Conservation (phyloP, 2,329 filamentous ascomycete species). For the Shiraia bambusicola region DNA sequence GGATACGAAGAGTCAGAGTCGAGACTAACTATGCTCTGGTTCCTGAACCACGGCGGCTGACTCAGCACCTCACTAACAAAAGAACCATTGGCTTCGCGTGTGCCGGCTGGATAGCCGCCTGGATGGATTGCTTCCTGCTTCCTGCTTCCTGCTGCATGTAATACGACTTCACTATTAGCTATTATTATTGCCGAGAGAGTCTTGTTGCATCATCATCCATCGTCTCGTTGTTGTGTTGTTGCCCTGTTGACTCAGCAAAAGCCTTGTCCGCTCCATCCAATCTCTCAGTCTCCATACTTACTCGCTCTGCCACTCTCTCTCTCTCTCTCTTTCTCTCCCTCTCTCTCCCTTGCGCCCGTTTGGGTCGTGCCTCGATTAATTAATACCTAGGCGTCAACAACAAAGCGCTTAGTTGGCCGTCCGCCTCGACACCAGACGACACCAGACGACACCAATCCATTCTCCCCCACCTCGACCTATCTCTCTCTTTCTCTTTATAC, state of each 20-base stretch:
- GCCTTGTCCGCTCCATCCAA: neutral
- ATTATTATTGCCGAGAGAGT: too few relatives aligned
- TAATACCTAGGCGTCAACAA: conserved; percentile 12
- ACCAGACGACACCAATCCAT: neutral
- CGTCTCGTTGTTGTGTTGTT: too few relatives aligned
- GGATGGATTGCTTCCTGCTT: conserved; percentile 3
- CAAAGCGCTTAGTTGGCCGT: conserved; percentile 14
- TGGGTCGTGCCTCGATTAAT: conserved; percentile 1
- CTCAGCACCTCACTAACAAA: too few relatives aligned
- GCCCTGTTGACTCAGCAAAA: neutral
- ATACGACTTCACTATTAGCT: too few relatives aligned
- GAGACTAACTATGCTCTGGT: too few relatives aligned
- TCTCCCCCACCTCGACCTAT: conserved; percentile 6
- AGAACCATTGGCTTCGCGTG: too few relatives aligned
- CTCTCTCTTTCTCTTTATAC: neutral
- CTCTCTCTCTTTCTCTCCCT: neutral
- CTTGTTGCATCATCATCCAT: too few relatives aligned
- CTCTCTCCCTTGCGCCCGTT: too few relatives aligned
- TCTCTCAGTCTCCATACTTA: neutral
- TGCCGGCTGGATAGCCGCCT: too few relatives aligned
- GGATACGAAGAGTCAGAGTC: too few relatives aligned
- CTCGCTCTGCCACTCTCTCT: neutral
- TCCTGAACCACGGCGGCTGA: too few relatives aligned
- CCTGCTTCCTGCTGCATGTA: too few relatives aligned
- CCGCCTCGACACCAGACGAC: conserved; percentile 6